Evolutionary conservation across 192 early-diverging fungal species (phyloP).

Genomic region (Haplosporangium gracile): DNA sequence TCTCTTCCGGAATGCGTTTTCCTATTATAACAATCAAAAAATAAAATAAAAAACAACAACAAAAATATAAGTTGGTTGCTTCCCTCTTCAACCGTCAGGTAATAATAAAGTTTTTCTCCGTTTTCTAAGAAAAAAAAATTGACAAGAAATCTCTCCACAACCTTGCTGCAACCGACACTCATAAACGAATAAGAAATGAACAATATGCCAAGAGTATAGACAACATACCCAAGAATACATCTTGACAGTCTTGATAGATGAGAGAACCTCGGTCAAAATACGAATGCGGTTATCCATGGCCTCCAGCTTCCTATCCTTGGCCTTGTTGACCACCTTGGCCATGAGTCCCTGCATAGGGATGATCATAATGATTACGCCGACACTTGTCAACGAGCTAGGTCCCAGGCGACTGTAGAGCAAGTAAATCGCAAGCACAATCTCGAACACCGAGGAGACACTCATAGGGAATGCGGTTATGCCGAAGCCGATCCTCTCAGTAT

Average conservation of each 20-base stretch:
- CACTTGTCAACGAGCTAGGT: conserved; percentile 15
- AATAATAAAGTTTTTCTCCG: background rate
- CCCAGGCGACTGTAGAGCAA: conserved; percentile 5
- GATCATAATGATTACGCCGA: conserved; percentile 20
- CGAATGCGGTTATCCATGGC: conserved; percentile 43
- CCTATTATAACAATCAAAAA: background rate
- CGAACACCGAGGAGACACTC: background rate
- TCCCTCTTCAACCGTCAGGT: too few species aligned
- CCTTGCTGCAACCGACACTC: background rate
- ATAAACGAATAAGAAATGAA: background rate
- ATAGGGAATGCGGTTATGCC: background rate
- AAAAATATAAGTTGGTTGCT: too few species aligned
- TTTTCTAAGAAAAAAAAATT: background rate
- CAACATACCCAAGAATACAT: conserved; percentile 34
- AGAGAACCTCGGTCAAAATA: conserved; percentile 35
- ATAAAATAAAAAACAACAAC: background rate
- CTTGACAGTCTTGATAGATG: conserved; percentile 52
- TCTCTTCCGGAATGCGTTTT: conserved; percentile 1
- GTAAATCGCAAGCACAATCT: conserved; percentile 12
- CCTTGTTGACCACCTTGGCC: conserved; percentile 9
- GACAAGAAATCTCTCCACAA: background rate
- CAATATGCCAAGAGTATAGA: background rate
- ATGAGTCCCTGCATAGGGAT: conserved; percentile 7
- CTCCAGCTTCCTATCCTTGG: conserved; percentile 18
- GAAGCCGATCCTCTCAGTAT: conserved; percentile 23